Evolutionary conservation across 75 land plant genomes (phyloP), one percentile per base, ranked within the genome.

Genomic region (Picea glauca): DNA sequence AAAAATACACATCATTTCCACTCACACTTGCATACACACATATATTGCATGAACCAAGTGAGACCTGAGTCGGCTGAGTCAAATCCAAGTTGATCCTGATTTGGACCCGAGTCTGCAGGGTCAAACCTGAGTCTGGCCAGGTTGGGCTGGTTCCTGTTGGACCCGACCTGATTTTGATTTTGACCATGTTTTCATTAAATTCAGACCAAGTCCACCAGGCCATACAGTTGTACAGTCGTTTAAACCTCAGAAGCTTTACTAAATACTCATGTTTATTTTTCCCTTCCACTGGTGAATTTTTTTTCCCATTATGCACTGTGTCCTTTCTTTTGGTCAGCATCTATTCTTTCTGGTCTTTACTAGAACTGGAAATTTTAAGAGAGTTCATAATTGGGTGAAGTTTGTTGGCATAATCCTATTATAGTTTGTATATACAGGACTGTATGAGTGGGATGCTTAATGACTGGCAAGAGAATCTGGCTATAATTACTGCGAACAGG

Each of bases 381-480:
- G 74, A 23, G 4, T n/a, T 70, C 26, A 8, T 66, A 66, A 66
- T 35, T 33, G 15, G 8, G 1, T 50, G 56, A 33, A 12, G 33
- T 9, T 35, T 66, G 18, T 38, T 14, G 43, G 35, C 33, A 66
- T 66, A 18, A 23, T n/a, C 13, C 35, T 66, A 17, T 20, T 73
- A 26, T 4, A 33, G 17, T 68, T 31, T 59, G 77, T 78, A 38
- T 78, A 43, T 76, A 61, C 83, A 86, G 87, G 87, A 77, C 72
- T 76, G 76, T 62, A 85, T 80, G 60, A 89, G 82, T 78, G 78
- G 87, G 11, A 95, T 95, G 96, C 89, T 97, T 15, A 93, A 96
- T 70, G 88, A 93, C 18, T 97, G 99, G 99, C 90, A 91, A 83
- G 96, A 89, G 80, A 94, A 97, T 80, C 63, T 97, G 65, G 93